Evolutionary conservation across 2,329 filamentous ascomycete genomes (phyloP), one percentile per base, ranked within the genome.

Genomic region (Diplodia scrobiculata): DNA sequence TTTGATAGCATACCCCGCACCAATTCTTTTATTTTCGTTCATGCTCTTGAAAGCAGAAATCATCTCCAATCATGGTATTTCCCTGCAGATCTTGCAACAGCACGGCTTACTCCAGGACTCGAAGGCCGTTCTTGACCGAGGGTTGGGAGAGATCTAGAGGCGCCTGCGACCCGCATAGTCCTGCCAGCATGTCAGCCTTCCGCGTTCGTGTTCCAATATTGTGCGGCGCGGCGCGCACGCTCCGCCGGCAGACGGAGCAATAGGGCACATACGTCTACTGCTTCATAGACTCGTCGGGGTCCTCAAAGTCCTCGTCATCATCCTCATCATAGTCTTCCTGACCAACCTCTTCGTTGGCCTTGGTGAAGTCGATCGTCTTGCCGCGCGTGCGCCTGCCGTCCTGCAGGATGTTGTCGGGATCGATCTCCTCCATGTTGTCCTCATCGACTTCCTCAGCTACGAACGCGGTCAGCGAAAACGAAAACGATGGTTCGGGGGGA

Each of bases 311-410:
- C 27, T 86, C 89, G 67, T 91, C 89, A 53, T 90, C 90, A 0
- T 95, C 90, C 52, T 92, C 91, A 34, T 94, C 89, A 14, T 91
- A 90, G 5, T 93, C 90, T 7, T 91, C 88, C n/a, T 87, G 86
- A 54, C 86, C 87, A 72, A 90, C 86, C 79, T 96, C 88, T 79
- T 90, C 84, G 29, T 91, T 92, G 21, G 93, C 93, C 83, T 96
- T 92, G 74, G 90, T 90, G 80, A 91, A 98, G 84, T 98, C 91
- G 77, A 98, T 97, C 75, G 88, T 85, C 79, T 91, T 91, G 76
- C 93, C 93, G 75, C 94, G 94, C 69, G 94, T 98, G 79, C 95
- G 94, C 73, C 89, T 87, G 69, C 89, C 89, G 70, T 84, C 85
- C 67, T 81, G 78, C 75, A 98, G 88, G 78, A 98, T 96, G 85